Base-by-base conservation (phyloP, 257 asterid species). In the Paraleonurus japonicus region DNA sequence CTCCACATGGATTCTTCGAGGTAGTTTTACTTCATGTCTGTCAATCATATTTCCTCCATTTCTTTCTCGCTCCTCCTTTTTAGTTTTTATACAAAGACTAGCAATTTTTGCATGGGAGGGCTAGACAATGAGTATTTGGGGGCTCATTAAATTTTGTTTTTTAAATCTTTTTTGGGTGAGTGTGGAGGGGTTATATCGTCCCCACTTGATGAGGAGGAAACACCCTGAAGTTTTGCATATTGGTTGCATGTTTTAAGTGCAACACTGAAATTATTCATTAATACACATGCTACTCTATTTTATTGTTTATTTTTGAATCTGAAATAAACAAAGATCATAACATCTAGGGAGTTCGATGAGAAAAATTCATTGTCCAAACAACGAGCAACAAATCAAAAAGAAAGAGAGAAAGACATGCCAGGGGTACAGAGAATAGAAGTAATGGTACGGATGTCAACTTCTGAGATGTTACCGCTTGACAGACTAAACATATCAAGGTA, bases 1-100 rank as follows among this genome's bases (percentile, higher is more conserved):
- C 86, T 80, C 70, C 87, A 74, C n/a, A 48, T 30, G 71, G 75
- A 75, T 65, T 79, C 87, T 80, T 73, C 87, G 71, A 82, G 96
- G 99, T 94, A 75, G 54, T 20, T 47, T 58, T 55, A 55, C 69
- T 20, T 67, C 61, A 16, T 37, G 68, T 39, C 30, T 74, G 32
- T 48, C 15, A 24, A 50, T 51, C 41, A 39, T 64, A 45, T 16
- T n/a, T 72, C 43, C 39, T 64, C 26, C 51, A 23, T 10, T 22
- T 30, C 24, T 20, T 20, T 35, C 19, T 33, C 26, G 17, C 33
- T 73, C 48, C 60, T 28, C 51, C 8, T 75, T 74, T 71, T 69
- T 24, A 64, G 6, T 75, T 74, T 71, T 69, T 24, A 64, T 35
- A 19, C 60, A 33, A 65, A 45, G 8, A 3, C 22, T n/a, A 33